A percentile compares a stretch with the other conserved stretches of the same genome.
Evolutionary conservation across 2,329 filamentous ascomycete species (phyloP).

Genomic region (Xylaria sp.): DNA sequence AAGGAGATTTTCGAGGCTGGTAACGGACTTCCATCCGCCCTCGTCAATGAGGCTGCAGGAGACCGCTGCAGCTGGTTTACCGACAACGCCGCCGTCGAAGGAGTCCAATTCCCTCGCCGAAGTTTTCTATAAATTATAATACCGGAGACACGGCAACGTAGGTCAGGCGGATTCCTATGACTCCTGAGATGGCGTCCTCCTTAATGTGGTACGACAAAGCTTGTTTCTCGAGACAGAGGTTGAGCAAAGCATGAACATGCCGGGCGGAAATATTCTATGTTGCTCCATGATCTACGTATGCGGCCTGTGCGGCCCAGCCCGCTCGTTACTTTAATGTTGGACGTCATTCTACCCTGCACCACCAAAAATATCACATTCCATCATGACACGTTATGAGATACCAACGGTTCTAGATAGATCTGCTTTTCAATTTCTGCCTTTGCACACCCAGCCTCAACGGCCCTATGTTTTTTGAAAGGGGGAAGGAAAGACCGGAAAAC

Average conservation of each 20-base stretch:
- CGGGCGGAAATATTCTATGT: background rate
- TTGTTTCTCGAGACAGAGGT: background rate
- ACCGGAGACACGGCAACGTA: background rate
- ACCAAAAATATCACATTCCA: conserved; percentile 8
- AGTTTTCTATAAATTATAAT: conserved; percentile 61
- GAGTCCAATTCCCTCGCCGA: conserved; percentile 82
- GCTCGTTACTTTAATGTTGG: background rate
- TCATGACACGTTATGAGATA: conserved; percentile 36
- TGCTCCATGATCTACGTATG: conserved; percentile 9
- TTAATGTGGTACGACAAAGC: background rate
- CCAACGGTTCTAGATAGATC: conserved; percentile 34
- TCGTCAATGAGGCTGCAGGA: conserved; percentile 85
- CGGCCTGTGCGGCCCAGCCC: background rate
- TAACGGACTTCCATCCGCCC: conserved; percentile 81
- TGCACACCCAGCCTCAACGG: conserved; percentile 6
- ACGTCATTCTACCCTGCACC: background rate
- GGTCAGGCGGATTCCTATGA: background rate
- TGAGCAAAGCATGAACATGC: background rate
- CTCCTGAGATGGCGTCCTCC: background rate
- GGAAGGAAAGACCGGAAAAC: conserved; percentile 1
- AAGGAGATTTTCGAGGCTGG: conserved; percentile 92
- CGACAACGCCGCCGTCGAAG: conserved; percentile 85
- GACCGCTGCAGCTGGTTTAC: conserved; percentile 97
- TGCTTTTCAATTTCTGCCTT: conserved; percentile 22
- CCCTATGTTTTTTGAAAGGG: conserved; percentile 5